Conservation (phyloP, 495 filamentous ascomycete genomes). For the Aspergillus saccharolyticus region DNA sequence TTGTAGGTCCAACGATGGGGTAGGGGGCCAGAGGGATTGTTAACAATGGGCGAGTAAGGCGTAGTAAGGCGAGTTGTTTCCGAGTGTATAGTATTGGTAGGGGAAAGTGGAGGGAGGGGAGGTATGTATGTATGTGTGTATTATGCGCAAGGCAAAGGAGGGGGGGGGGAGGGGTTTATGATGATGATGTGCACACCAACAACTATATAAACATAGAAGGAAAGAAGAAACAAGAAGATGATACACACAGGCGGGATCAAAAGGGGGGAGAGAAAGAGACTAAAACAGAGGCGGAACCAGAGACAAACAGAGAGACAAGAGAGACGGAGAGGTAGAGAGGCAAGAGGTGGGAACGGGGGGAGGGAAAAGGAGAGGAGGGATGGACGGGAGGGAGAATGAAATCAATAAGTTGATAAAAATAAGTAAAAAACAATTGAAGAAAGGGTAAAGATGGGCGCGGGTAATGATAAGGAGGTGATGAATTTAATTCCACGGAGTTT, state of each 20-base stretch:
- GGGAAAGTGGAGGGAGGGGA: conserved; percentile 18
- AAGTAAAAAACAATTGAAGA: conserved; percentile 7
- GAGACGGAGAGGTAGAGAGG: conserved; percentile 18
- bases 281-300: no score
- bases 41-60: conserved; percentile 3
- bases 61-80: conserved; percentile 1
- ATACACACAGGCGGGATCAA: not conserved
- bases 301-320: conserved; percentile 3
- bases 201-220: not conserved
- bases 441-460: conserved; percentile 31
- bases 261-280: not conserved
- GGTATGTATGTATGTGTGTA: not conserved
- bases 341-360: conserved; percentile 14
- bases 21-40: conserved; percentile 2
- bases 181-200: not conserved
- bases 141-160: conserved; percentile 1
- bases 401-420: conserved; percentile 5
- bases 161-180: not conserved
- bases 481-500: not conserved
- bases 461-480: conserved; percentile 7
- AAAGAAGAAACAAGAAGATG: conserved; percentile 3
- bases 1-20: conserved; percentile 4
- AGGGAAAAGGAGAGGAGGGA: not conserved
- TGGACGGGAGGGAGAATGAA: conserved; percentile 2
- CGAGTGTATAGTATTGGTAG: conserved; percentile 13